Evolutionary conservation across 306 rosid genomes (phyloP), one percentile per base, ranked within the genome.

Genomic region (Vicia sativa): DNA sequence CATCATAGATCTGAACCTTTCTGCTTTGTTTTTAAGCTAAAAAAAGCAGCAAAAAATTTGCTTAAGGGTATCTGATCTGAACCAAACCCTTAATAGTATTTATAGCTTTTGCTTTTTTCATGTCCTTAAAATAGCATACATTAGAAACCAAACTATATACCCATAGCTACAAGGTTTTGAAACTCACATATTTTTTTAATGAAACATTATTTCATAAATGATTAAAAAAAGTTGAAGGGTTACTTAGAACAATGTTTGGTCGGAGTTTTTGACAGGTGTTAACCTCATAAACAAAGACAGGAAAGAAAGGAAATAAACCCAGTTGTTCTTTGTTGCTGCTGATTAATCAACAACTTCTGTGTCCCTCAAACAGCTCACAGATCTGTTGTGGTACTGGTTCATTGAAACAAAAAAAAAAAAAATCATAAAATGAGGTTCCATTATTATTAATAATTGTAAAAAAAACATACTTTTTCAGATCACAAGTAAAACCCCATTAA

Each of bases 191-290:
- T 11, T 53, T 53, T 18, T 53, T 53, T 21, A 3, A 25, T 55
- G 38, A 55, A 65, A n/a, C 54, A 44, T 54, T 78, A 29, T 80
- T 76, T 38, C 37, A 56, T 37, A 73, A 11, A 16, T 28, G 12
- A 73, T 43, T 18, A 43, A 77, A 26, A 65, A 67, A 35, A 62
- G 16, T 54, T 53, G 41, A 52, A 57, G 16, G 61, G 61, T 65
- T 73, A 72, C 77, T 83, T 75, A 64, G 86, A 86, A 78, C 74
- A 78, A 72, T 74, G 86, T 77, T 87, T 79, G 84, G 79, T 61
- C 58, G 59, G 70, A 65, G 70, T 11, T 50, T 56, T 45, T 62
- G 84, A 86, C 88, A 87, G 88, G 83, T 89, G 96, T 84, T 86
- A 56, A 83, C 56, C 71, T 57, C 70, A 68, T 64, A 68, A 79